Conservation (phyloP, 371 early-diverging fungal genomes). For the Apophysomyces elegans region DNA sequence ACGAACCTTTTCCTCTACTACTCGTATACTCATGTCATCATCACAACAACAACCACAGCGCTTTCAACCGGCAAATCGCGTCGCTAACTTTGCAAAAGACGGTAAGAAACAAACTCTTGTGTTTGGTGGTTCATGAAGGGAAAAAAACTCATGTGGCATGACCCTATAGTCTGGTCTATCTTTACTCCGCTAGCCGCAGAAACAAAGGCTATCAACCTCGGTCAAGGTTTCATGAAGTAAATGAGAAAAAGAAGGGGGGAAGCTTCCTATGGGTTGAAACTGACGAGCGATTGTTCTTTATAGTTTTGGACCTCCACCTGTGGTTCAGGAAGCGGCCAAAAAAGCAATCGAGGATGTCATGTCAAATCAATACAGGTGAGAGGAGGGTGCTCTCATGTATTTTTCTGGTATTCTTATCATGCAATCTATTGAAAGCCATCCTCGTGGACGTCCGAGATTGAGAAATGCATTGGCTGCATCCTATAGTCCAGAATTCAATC, state of each 20-base stretch:
- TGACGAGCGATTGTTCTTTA: not conserved
- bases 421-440: slow-evolving; percentile 49
- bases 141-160: too few species aligned
- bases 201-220: slow-evolving; percentile 91
- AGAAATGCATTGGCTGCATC: slow-evolving; percentile 79
- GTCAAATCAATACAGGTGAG: slow-evolving; percentile 81
- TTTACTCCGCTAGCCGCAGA: slow-evolving; percentile 87
- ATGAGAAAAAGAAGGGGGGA: not conserved
- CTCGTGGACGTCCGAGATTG: slow-evolving; percentile 81
- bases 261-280: not conserved
- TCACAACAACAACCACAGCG: slow-evolving; percentile 7
- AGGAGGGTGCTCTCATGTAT: too few species aligned
- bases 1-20: slow-evolving; percentile 4
- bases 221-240: slow-evolving; percentile 90
- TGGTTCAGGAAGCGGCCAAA: slow-evolving; percentile 84
- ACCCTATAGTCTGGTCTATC: slow-evolving; percentile 83
- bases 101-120: slow-evolving; percentile 24
- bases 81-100: slow-evolving; percentile 49
- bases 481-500: slow-evolving; percentile 72
- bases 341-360: slow-evolving; percentile 66
- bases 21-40: slow-evolving; percentile 3
- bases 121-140: not conserved
- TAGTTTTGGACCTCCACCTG: slow-evolving; percentile 87
- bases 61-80: slow-evolving; percentile 41
- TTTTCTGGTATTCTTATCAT: not conserved